Evolutionary conservation across 768 basidiomycete species (phyloP).

Genomic region (Jaapia argillacea): DNA sequence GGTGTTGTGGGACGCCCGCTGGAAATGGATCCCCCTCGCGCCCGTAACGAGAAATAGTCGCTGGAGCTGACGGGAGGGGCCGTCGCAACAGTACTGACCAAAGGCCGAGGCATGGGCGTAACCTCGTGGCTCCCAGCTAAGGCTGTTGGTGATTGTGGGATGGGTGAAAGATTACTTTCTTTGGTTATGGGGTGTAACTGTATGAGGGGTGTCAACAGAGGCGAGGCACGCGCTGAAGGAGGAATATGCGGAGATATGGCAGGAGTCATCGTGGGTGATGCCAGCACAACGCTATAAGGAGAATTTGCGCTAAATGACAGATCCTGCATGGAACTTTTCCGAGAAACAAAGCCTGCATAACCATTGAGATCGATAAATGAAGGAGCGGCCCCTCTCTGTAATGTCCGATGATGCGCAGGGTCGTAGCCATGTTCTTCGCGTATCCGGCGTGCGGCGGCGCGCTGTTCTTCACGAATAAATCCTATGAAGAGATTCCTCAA

Average conservation of each 20-base stretch:
- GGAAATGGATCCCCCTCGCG: slow-evolving; percentile 36
- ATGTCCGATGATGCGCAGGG: slow-evolving; percentile 7
- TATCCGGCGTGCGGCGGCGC: slow-evolving; percentile 16
- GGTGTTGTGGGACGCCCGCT: slow-evolving; percentile 24
- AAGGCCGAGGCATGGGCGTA: slow-evolving; percentile 20
- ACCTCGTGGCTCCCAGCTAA: slow-evolving; percentile 17
- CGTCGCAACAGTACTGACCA: slow-evolving; percentile 12
- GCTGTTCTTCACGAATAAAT: slow-evolving; percentile 65
- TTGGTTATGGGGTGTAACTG: slow-evolving; percentile 25
- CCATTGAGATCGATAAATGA: slow-evolving; percentile 17
- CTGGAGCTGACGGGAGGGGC: slow-evolving; percentile 16
- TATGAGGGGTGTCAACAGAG: slow-evolving; percentile 53
- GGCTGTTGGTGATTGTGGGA: slow-evolving; percentile 32
- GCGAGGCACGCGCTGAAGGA: slow-evolving; percentile 35
- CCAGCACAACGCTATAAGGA: slow-evolving; percentile 36
- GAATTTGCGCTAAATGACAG: background rate
- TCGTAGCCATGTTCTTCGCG: slow-evolving; percentile 12
- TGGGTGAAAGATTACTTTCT: slow-evolving; percentile 22
- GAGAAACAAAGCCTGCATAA: slow-evolving; percentile 10
- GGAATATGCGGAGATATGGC: slow-evolving; percentile 44
- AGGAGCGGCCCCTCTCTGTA: slow-evolving; percentile 16
- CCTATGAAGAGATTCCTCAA: slow-evolving; percentile 75
- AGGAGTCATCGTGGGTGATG: slow-evolving; percentile 56
- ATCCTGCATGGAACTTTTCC: slow-evolving; percentile 20
- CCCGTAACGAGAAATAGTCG: slow-evolving; percentile 46